A percentile compares a stretch with the other conserved stretches of the same genome.
Evolutionary conservation across 1,284 basidiomycete species (phyloP).

Genomic region (Vanrija sp.): DNA sequence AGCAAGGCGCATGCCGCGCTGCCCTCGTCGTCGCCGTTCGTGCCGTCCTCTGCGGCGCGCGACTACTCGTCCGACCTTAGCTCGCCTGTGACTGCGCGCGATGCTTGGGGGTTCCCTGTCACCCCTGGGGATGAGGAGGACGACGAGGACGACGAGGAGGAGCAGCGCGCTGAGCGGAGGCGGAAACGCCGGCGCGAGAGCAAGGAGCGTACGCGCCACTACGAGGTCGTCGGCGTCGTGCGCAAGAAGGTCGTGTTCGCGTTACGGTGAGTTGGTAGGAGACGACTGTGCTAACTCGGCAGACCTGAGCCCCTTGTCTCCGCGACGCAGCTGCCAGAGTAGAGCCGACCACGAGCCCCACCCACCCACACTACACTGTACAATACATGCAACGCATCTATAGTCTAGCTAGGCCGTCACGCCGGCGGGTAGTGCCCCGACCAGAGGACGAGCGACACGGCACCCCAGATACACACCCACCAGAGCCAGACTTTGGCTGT

Average conservation of each 20-base stretch:
- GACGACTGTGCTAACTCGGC: background rate
- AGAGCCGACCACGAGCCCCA: background rate
- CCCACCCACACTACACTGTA: too few species aligned
- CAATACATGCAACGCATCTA: too few species aligned
- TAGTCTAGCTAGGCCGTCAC: slow-evolving; percentile 37
- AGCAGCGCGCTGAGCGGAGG: slow-evolving; percentile 8
- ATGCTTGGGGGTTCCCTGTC: slow-evolving; percentile 3
- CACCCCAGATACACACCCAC: slow-evolving; percentile 75
- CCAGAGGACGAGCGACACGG: slow-evolving; percentile 72
- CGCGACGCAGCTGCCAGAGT: slow-evolving; percentile 42
- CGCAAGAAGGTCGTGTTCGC: slow-evolving; percentile 48
- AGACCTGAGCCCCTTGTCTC: slow-evolving; percentile 49
- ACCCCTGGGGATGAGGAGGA: slow-evolving; percentile 7
- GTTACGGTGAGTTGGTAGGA: slow-evolving; percentile 28
- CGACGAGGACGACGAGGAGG: slow-evolving; percentile 20
- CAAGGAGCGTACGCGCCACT: slow-evolving; percentile 36
- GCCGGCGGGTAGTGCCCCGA: slow-evolving; percentile 85
- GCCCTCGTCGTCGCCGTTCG: too few species aligned
- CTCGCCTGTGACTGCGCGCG: slow-evolving; percentile 19
- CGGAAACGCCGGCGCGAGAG: slow-evolving; percentile 8
- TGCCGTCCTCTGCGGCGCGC: slow-evolving; percentile 5
- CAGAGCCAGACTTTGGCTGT: slow-evolving; percentile 40
- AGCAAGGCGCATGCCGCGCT: slow-evolving; percentile 10
- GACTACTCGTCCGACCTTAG: slow-evolving; percentile 46
- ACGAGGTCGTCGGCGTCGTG: slow-evolving; percentile 46